A percentile compares a stretch with the other conserved stretches of the same genome.
Evolutionary conservation across 2,329 filamentous ascomycete species (phyloP).

Genomic region (Scedosporium minutisporum): DNA sequence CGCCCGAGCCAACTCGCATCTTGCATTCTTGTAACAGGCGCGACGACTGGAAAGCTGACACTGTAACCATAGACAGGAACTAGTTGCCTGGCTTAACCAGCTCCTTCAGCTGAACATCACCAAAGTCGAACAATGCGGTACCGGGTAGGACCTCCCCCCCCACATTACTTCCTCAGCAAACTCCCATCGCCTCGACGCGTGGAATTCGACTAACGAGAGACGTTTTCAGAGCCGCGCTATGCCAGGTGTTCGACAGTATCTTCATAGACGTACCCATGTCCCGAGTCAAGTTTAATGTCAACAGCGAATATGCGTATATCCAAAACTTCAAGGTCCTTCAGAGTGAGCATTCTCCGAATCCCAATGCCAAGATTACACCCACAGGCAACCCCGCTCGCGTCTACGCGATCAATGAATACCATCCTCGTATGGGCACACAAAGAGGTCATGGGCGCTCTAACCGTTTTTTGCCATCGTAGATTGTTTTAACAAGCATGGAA

Average conservation of each 20-base stretch:
- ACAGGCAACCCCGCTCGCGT: not conserved
- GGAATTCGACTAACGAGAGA: slow-evolving; percentile 3
- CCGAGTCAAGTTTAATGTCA: slow-evolving; percentile 96
- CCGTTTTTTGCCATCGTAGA: slow-evolving; percentile 36
- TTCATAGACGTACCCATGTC: slow-evolving; percentile 92
- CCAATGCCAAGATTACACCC: not conserved
- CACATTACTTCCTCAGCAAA: not conserved
- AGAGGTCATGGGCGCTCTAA: not conserved
- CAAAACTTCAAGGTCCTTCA: slow-evolving; percentile 98
- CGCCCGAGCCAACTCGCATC: not conserved
- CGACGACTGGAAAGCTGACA: not conserved
- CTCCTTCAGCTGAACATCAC: slow-evolving; percentile 96
- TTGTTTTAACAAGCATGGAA: slow-evolving; percentile 71
- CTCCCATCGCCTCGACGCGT: not conserved
- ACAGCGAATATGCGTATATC: slow-evolving; percentile 91
- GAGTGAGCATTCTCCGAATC: slow-evolving; percentile 50
- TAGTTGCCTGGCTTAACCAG: slow-evolving; percentile 94
- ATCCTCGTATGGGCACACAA: not conserved
- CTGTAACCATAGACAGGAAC: slow-evolving; percentile 65
- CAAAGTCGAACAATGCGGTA: slow-evolving; percentile 98
- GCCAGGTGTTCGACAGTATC: slow-evolving; percentile 97
- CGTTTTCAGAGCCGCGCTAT: slow-evolving; percentile 71
- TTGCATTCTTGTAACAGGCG: not conserved
- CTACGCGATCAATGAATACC: not conserved
- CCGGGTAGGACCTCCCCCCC: slow-evolving; percentile 57